Evolutionary conservation across 2,329 filamentous ascomycete genomes (phyloP).

Genomic region (Rhynchosporium agropyri): DNA sequence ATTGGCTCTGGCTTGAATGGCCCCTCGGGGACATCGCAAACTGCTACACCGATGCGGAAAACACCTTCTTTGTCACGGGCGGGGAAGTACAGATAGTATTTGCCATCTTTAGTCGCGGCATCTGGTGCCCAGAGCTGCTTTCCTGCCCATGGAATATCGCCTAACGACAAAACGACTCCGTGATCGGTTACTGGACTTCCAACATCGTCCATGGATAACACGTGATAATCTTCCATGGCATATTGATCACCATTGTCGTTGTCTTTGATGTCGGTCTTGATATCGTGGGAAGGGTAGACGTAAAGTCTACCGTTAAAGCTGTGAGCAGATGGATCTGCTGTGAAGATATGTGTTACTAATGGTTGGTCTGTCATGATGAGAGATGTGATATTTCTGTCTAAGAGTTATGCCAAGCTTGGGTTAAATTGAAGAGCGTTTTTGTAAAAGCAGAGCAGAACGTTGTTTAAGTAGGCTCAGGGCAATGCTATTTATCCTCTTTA

Average conservation of each 20-base stretch:
- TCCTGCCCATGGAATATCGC: constrained; percentile 73
- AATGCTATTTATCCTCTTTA: constrained; percentile 17
- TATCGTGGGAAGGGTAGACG: constrained; percentile 81
- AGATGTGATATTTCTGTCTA: not conserved
- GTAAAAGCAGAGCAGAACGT: not conserved
- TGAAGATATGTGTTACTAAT: constrained; percentile 75
- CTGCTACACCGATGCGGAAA: constrained; percentile 76
- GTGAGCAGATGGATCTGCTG: constrained; percentile 78
- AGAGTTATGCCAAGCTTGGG: not conserved
- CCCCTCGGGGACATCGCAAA: constrained; percentile 63
- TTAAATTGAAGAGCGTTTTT: not conserved
- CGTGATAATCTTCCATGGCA: constrained; percentile 83
- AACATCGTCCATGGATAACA: constrained; percentile 62
- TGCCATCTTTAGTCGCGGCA: constrained; percentile 67
- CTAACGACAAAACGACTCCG: constrained; percentile 65
- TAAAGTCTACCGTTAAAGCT: constrained; percentile 76
- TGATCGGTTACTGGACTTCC: constrained; percentile 68
- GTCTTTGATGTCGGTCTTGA: constrained; percentile 71
- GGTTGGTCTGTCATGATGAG: constrained; percentile 45
- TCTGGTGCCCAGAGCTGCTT: constrained; percentile 84
- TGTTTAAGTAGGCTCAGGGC: constrained; percentile 16
- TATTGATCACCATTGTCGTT: constrained; percentile 88
- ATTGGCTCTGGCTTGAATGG: constrained; percentile 68
- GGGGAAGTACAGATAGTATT: constrained; percentile 79
- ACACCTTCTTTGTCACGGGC: constrained; percentile 69